Conservation (phyloP, 805 yeast species). For the Metschnikowia dekortorum region DNA sequence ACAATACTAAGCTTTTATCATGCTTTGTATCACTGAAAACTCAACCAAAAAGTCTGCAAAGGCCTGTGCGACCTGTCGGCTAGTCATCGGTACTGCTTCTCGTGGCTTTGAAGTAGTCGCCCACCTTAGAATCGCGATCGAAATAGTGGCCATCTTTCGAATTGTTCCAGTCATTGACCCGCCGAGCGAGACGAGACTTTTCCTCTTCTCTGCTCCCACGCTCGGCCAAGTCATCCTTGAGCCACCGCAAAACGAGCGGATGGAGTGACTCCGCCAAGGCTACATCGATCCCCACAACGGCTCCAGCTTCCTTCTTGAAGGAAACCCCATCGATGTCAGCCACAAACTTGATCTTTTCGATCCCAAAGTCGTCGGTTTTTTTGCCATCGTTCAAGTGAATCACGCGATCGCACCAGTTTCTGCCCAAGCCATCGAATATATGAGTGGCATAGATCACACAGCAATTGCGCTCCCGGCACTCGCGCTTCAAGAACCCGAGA, state of each 20-base stretch:
- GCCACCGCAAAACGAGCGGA: slow-evolving; percentile 72
- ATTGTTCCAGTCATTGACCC: slow-evolving; percentile 56
- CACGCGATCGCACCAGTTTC: slow-evolving; percentile 78
- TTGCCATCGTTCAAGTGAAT: slow-evolving; percentile 73
- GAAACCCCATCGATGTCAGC: slow-evolving; percentile 29
- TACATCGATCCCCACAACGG: slow-evolving; percentile 28
- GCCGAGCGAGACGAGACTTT: slow-evolving; percentile 31
- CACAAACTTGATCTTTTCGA: slow-evolving; percentile 26
- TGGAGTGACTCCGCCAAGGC: slow-evolving; percentile 53
- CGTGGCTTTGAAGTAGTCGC: slow-evolving; percentile 49
- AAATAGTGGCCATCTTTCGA: slow-evolving; percentile 33
- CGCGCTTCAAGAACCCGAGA: slow-evolving; percentile 64
- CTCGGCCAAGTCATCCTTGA: slow-evolving; percentile 45
- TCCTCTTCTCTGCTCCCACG: slow-evolving; percentile 55
- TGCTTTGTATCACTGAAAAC: too few relatives aligned
- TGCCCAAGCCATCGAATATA: slow-evolving; percentile 89
- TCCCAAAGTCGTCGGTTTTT: slow-evolving; percentile 34
- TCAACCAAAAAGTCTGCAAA: too few relatives aligned
- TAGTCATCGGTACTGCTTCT: slow-evolving; percentile 23
- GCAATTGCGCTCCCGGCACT: slow-evolving; percentile 64
- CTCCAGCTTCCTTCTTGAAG: slow-evolving; percentile 18
- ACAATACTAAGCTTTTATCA: too few relatives aligned
- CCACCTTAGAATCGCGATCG: slow-evolving; percentile 42
- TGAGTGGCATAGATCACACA: slow-evolving; percentile 93
- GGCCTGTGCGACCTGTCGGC: background rate